Conservation (phyloP, 2,329 filamentous ascomycete genomes). For the Arthroderma sp. region DNA sequence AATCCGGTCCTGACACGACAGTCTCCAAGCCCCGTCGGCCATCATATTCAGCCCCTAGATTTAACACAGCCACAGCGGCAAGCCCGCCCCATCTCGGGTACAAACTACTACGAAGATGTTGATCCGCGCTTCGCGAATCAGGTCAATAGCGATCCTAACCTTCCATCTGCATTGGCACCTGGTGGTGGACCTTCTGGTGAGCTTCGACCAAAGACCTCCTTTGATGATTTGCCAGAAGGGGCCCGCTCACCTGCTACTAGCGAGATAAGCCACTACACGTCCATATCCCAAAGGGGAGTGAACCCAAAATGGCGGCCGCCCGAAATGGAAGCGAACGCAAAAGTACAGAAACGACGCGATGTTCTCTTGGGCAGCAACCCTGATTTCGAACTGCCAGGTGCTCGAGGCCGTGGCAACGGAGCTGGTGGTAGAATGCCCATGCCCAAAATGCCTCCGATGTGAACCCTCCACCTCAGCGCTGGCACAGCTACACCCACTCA, state of each 20-base stretch:
- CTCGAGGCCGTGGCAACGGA: conserved; percentile 13
- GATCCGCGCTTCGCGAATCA: conserved; percentile 67
- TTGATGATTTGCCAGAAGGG: conserved; percentile 51
- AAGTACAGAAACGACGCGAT: conserved; percentile 48
- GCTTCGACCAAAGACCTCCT: conserved; percentile 35
- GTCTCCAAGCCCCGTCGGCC: conserved; percentile 6
- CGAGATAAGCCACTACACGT: conserved; percentile 77
- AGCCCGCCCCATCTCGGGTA: conserved; percentile 25
- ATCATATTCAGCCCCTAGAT: conserved; percentile 15
- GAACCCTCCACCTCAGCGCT: too few relatives aligned
- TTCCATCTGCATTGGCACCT: conserved; percentile 23
- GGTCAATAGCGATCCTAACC: conserved; percentile 15
- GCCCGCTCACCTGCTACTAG: conserved; percentile 61
- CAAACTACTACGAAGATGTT: conserved; percentile 80
- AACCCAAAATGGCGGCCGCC: conserved; percentile 67
- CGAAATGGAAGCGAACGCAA: conserved; percentile 32
- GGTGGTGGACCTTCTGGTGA: conserved; percentile 22
- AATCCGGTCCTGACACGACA: conserved; percentile 8
- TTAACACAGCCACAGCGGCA: conserved; percentile 15
- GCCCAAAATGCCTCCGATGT: conserved; percentile 13
- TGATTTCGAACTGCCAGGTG: conserved; percentile 60
- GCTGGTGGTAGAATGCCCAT: conserved; percentile 12
- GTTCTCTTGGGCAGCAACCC: conserved; percentile 67
- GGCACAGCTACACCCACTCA: background rate
- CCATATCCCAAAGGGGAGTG: conserved; percentile 72